Evolutionary conservation across 805 yeast genomes (phyloP), one percentile per base, ranked within the genome.

Genomic region (Yarrowia alimentaria): DNA sequence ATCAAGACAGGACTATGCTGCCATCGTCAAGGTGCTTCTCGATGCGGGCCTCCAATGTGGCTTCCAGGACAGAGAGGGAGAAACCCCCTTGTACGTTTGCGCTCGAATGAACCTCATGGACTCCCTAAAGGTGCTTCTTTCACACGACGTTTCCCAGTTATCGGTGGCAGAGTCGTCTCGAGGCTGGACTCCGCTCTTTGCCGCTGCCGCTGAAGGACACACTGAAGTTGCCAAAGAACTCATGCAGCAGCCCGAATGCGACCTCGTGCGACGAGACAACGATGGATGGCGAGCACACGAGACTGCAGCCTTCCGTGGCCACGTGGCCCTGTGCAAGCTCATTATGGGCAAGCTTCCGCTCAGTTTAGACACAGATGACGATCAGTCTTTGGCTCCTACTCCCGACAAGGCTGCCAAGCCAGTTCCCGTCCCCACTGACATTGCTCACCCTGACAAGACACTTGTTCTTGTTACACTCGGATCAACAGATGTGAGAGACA

Each of bases 211-310:
- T 12, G 95, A 90, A 61, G 97, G 97, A 2, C 78, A 68, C 51
- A 61, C 60, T 30, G 77, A 76, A 2, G 72, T 86, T 32, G 86
- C 81, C 5, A 64, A 75, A 33, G 54, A 76, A 7, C 71, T 91
- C 55, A 64, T 82, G 21, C 66, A 68, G 0, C 80, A 79, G 16
- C 34, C 42, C 6, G 84, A 88, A 5, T 40, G 47, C 13, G 68
- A 72, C 6, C 77, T 69, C 53, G 75, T 77, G 34, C 66, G 71
- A 20, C 73, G 76, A 13, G 98, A 91, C 68, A 83, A 79, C 37
- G 83, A 93, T 48, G 97, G 97, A 0, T 91, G 98, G 98, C 79
- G 88, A 14, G 96, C 98, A n/a, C 81, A 88, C 81, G 98, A 91
- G 61, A 98, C 91, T 65, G 96, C 97, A 0, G 82, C 87, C 42